Base-by-base conservation (phyloP, 345 rosid species). In the Litchi chinensis region DNA sequence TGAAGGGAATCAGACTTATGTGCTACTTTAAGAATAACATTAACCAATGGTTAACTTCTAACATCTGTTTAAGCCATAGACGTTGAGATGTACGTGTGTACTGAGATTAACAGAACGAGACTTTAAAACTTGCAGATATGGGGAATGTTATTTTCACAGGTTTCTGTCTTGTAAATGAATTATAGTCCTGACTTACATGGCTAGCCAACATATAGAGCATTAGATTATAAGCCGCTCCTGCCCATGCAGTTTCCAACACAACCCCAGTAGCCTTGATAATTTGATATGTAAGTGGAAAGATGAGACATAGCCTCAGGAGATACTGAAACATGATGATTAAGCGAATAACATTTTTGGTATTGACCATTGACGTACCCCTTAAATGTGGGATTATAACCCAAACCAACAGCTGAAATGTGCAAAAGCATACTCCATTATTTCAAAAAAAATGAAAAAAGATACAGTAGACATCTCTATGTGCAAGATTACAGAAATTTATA, bases 161-260 rank as follows among this genome's bases (percentile, higher is more conserved):
- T 39, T 56, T 68, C 65, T 37, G 64, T 37, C 15, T 16, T 22
- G 2, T 52, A 67, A 56, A 68, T 40, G 71, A 76, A 21, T 56
- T 5, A 40, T n/a, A 64, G 56, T 40, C 41, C 8, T 40, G 28
- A 64, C 86, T 87, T 77, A 89, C 89, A 83, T 89, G 90, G 82
- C 90, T 89, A 48, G 88, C 90, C 75, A 89, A 76, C 85, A 85
- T 77, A 77, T 79, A 89, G 5, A 87, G 86, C 87, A 86, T 73
- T 54, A 89, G 81, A 80, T 89, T 84, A 70, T 82, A 89, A 44
- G 89, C 89, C 13, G 92, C 88, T 12, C 90, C 90, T 15, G 86
- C 89, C 92, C 90, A 89, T 57, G 92, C 86, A 50, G 83, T 84
- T 86, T 87, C 78, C 26, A 80, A 59, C 39, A 89, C 80, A 13